Evolutionary conservation across 2,329 filamentous ascomycete genomes (phyloP), one percentile per base, ranked within the genome.

Genomic region (Dactylella cylindrospora): DNA sequence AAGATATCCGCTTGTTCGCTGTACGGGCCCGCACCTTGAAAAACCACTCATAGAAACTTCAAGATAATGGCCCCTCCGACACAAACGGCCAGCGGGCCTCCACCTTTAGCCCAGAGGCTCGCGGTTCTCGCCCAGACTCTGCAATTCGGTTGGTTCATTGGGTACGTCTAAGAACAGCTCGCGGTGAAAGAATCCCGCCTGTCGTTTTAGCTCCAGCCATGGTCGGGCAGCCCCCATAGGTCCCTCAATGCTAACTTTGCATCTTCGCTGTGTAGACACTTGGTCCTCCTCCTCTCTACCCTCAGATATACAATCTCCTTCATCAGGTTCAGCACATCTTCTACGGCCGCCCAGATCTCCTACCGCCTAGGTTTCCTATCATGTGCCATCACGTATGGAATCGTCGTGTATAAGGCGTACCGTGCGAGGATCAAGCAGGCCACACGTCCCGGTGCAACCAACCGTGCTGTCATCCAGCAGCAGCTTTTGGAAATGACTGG

Each of bases 351-450:
- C 40, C 79, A 82, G 67, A 84, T 93, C 74, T 86, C 86, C 54
- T 98, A 98, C 78, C 90, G 93, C 70, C 82, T 85, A 50, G 88
- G 90, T 55, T 98, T 98, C 73, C 68, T 96, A 68, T 85, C 90
- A 2, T 93, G 93, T 4, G 89, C 90, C 40, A 82, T 84, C 43
- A 97, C 93, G 8, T 98, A 98, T 74, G 91, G 93, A 67, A 97
- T 98, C 68, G 93, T 98, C 43, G 91, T 98, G 65, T 97, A 95
- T 80, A 98, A 98, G 82, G 90, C 89, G 57, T 88, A 90, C 78
- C 84, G 90, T 67, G 88, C 90, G 69, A 86, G 89, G 68, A 80
- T 86, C 69, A 86, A 88, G 80, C 28, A 43, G 23, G 36, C 64
- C 54, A 20, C 43, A 46, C 8, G 38, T 60, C 19, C 51, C 47